Conservation (phyloP, 1,284 basidiomycete species). For the Trichosporon sp. region DNA sequence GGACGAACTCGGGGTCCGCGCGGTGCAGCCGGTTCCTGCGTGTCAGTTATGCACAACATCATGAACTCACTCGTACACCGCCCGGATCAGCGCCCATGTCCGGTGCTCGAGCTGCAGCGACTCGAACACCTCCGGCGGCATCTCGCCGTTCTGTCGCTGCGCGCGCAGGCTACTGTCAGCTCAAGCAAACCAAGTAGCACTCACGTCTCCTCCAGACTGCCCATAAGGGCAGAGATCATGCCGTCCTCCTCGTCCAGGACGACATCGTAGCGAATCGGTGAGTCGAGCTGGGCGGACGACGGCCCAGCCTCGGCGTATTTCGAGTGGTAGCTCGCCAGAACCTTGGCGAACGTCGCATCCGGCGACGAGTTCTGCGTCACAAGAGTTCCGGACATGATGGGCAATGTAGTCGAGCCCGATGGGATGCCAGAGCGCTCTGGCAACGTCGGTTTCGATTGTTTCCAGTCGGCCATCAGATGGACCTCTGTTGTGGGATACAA, state of each 20-base stretch:
- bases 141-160: constrained; percentile 3
- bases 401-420: not conserved
- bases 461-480: not conserved
- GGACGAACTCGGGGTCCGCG: constrained; percentile 27
- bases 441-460: not conserved
- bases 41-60: not conserved
- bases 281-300: constrained; percentile 39
- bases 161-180: constrained; percentile 13
- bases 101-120: constrained; percentile 42
- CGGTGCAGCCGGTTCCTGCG: constrained; percentile 36
- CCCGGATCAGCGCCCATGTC: constrained; percentile 43
- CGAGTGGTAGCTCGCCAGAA: constrained; percentile 38
- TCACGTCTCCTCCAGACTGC: constrained; percentile 34
- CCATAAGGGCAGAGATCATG: constrained; percentile 34
- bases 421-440: not conserved
- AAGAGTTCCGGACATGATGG: not conserved
- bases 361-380: constrained; percentile 17
- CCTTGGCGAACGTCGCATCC: constrained; percentile 37
- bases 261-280: constrained; percentile 34
- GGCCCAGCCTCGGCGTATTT: constrained; percentile 41
- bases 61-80: constrained; percentile 37
- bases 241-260: constrained; percentile 41
- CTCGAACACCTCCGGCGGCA: constrained; percentile 29
- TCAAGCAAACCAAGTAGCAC: not conserved
- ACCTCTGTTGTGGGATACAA: not conserved